A percentile compares a stretch with the other conserved stretches of the same genome.
These are phyloP conservation scores for Aspergillus affinis DNA, from an alignment of 495 filamentous ascomycete genomes.

Conservation along the genomic window DNA sequence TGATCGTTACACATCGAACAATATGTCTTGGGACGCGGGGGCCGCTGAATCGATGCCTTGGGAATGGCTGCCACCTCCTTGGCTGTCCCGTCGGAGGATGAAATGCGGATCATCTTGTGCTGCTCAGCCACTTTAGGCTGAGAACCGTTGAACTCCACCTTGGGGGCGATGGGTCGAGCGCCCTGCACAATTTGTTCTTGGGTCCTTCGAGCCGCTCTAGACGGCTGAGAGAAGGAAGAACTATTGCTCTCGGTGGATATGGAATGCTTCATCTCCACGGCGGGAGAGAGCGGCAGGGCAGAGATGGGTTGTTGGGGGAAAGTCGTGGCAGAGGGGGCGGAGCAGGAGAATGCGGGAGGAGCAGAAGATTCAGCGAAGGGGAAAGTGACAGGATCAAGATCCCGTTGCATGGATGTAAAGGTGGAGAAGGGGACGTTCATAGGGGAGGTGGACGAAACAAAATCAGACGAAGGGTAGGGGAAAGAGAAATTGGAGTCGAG, in stretches of 20 bases:
- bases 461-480: slow-evolving; percentile 34
- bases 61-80: slow-evolving; percentile 63
- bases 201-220: slow-evolving; percentile 41
- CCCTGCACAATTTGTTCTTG: slow-evolving; percentile 46
- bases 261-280: slow-evolving; percentile 37
- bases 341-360: slow-evolving; percentile 32
- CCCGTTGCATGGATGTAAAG: slow-evolving; percentile 27
- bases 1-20: slow-evolving; percentile 74
- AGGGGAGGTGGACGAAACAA: slow-evolving; percentile 32
- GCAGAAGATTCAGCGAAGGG: slow-evolving; percentile 29
- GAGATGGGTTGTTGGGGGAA: slow-evolving; percentile 19
- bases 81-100: slow-evolving; percentile 57
- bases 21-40: slow-evolving; percentile 71
- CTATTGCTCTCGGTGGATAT: slow-evolving; percentile 35
- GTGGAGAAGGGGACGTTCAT: slow-evolving; percentile 31
- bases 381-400: slow-evolving; percentile 29
- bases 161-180: slow-evolving; percentile 47
- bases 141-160: slow-evolving; percentile 31
- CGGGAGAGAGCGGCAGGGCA: slow-evolving; percentile 19
- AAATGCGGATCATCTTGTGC: slow-evolving; percentile 54
- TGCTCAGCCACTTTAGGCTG: slow-evolving; percentile 32
- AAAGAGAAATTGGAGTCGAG: slow-evolving; percentile 33
- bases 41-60: slow-evolving; percentile 72
- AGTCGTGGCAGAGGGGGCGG: slow-evolving; percentile 33
- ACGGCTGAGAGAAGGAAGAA: slow-evolving; percentile 30